Conservation (phyloP, 352 stramenopile species). For the Phytophthora pluvialis region DNA sequence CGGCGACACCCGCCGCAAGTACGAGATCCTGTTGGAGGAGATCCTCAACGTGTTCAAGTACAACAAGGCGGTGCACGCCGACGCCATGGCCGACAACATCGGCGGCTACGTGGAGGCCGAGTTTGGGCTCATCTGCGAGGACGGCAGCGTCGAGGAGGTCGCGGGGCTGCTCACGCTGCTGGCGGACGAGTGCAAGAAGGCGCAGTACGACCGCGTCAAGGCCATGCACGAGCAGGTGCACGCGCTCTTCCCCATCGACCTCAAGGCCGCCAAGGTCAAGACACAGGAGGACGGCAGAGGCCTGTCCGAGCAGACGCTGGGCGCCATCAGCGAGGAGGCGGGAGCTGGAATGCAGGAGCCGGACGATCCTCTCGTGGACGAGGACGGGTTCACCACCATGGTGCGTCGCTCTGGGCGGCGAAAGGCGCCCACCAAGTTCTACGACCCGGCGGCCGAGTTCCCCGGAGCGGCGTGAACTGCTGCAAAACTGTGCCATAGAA, state of each 20-base stretch:
- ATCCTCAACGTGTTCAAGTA: slow-evolving; percentile 85
- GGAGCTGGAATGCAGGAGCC: slow-evolving; percentile 29
- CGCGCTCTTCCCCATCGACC: slow-evolving; percentile 77
- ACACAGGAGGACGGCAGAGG: slow-evolving; percentile 42
- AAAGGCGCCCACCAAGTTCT: slow-evolving; percentile 75
- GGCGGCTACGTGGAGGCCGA: slow-evolving; percentile 74
- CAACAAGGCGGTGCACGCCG: slow-evolving; percentile 68
- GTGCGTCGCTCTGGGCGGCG: slow-evolving; percentile 74
- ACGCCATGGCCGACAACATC: slow-evolving; percentile 79
- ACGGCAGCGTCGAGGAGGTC: slow-evolving; percentile 79
- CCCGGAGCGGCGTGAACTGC: slow-evolving; percentile 70
- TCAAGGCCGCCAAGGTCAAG: slow-evolving; percentile 79
- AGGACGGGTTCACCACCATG: slow-evolving; percentile 77
- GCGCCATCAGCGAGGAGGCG: slow-evolving; percentile 43
- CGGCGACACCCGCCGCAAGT: slow-evolving; percentile 82
- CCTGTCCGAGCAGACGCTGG: slow-evolving; percentile 20
- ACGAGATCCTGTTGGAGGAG: slow-evolving; percentile 81
- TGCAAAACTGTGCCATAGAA: slow-evolving; percentile 34
- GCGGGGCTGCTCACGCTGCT: slow-evolving; percentile 67
- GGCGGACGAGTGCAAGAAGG: slow-evolving; percentile 80
- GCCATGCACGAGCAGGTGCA: slow-evolving; percentile 76
- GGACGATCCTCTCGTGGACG: slow-evolving; percentile 50
- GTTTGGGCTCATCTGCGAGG: slow-evolving; percentile 82
- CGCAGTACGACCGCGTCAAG: slow-evolving; percentile 73
- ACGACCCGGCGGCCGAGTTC: slow-evolving; percentile 78